Percentiles rank a stretch among this genome's conserved stretches.
phyloP scores from a whole-genome alignment of 2,329 filamentous ascomycete species.

The Aphanoascus verrucosus region DNA sequence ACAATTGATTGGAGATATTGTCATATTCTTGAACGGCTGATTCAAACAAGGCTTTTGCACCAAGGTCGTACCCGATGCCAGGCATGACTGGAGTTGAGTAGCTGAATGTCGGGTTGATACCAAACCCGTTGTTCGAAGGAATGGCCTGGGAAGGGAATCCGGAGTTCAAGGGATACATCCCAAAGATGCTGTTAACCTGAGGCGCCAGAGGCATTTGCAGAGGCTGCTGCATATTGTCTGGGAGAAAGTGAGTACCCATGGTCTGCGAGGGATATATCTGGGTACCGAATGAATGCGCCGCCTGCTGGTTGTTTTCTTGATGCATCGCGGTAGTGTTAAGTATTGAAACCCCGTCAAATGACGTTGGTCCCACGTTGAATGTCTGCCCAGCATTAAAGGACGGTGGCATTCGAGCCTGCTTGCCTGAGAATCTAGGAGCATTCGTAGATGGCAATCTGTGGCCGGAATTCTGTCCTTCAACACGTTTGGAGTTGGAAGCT shows the following conservation, averaged over 20 bases:
- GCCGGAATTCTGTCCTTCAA: neutral
- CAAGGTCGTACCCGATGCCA: neutral
- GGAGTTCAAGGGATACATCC: neutral
- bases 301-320: slow-evolving; percentile 1
- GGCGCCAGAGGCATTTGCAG: slow-evolving; percentile 3
- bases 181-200: slow-evolving; percentile 6
- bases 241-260: neutral
- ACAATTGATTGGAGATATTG: slow-evolving; percentile 25
- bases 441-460: neutral
- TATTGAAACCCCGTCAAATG: slow-evolving; percentile 12
- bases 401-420: neutral
- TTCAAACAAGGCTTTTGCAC: slow-evolving; percentile 18
- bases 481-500: neutral
- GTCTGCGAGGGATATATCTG: slow-evolving; percentile 8
- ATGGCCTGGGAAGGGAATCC: neutral
- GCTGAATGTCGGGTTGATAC: neutral
- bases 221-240: slow-evolving; percentile 4
- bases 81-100: neutral
- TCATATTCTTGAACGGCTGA: slow-evolving; percentile 24
- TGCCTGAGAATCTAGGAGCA: neutral
- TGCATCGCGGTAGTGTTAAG: neutral
- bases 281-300: neutral
- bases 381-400: neutral
- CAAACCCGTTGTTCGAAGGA: neutral
- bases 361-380: neutral